Evolutionary conservation across 139 green algal genomes (phyloP), one percentile per base, ranked within the genome.

Genomic region (Chlamydomonas schloesseri): DNA sequence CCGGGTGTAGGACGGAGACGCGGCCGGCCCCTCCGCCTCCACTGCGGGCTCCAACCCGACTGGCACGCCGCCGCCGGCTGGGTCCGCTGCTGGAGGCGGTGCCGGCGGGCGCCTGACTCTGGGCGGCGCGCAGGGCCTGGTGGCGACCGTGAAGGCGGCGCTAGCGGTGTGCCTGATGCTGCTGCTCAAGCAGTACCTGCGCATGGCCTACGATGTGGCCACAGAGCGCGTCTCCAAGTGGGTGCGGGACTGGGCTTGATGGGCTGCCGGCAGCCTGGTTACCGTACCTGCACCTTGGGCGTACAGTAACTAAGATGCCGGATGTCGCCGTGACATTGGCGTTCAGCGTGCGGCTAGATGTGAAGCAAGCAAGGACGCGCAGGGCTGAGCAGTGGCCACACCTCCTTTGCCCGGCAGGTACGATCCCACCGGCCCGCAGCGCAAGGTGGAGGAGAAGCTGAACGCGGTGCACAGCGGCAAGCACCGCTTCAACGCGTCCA

Each of bases 111-210:
- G 42, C 6, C 42, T 50, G 6, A 50, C 42, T 50, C 42, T 50
- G 42, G 42, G 42, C 5, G 42, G 42, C 8, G 42, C 42, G 5
- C 42, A 50, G 42, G 62, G 60, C 77, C 64, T 82, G 31, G 34
- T 76, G 65, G 82, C 89, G 6, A 86, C 91, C 15, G 71, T 93
- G 33, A 91, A 92, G 78, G 92, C 93, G 1, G 85, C 87, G 3
- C 42, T 95, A 31, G 88, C 90, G 11, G 46, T 96, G 57, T 94
- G 73, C 20, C 91, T 97, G 86, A 84, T 97, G 80, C 90, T 97
- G 73, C 81, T 95, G 91, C 88, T 96, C 28, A 97, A 97, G 90
- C 82, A 93, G 62, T 94, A 93, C 88, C 87, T 97, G 21, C 90
- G 92, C 68, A 82, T 83, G 17, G 89, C 90, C 20, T 97, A 96